A percentile compares a stretch with the other conserved stretches of the same genome.
Conservation (phyloP, 306 rosid species). For the Vicia faba region DNA sequence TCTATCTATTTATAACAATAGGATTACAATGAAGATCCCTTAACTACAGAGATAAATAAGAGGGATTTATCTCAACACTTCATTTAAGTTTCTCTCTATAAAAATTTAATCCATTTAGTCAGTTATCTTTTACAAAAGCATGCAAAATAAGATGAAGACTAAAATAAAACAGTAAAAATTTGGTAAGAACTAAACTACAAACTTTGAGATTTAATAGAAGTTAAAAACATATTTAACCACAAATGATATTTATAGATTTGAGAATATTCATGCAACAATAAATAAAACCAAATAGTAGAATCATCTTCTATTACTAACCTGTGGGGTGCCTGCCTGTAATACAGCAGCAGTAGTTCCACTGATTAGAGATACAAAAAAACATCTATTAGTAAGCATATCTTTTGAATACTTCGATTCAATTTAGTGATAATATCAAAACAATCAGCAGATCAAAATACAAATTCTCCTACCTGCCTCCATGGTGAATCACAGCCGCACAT, state of each 20-base stretch:
- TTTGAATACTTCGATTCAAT: constrained; percentile 28
- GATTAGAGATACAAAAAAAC: constrained; percentile 34
- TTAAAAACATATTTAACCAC: not conserved
- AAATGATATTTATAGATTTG: not conserved
- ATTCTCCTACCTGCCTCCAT: constrained; percentile 80
- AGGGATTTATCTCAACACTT: too few relatives aligned
- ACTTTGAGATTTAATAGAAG: not conserved
- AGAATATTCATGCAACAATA: not conserved
- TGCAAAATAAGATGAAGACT: not conserved
- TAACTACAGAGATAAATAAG: too few relatives aligned
- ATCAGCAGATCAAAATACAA: constrained; percentile 13
- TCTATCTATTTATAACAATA: too few relatives aligned
- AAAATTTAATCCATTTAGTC: too few relatives aligned
- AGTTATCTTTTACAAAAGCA: not conserved
- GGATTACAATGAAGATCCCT: too few relatives aligned
- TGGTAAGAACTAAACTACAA: not conserved
- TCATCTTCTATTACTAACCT: constrained; percentile 53
- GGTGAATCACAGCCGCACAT: constrained; percentile 77
- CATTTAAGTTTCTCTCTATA: too few relatives aligned
- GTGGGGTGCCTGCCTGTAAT: constrained; percentile 74
- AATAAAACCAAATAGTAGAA: not conserved
- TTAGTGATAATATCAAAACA: constrained; percentile 20
- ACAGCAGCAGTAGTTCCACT: constrained; percentile 92
- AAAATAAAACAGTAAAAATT: not conserved
- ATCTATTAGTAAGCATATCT: constrained; percentile 27